phyloP scores from a whole-genome alignment of 345 rosid species.

The Citrus reticulata region DNA sequence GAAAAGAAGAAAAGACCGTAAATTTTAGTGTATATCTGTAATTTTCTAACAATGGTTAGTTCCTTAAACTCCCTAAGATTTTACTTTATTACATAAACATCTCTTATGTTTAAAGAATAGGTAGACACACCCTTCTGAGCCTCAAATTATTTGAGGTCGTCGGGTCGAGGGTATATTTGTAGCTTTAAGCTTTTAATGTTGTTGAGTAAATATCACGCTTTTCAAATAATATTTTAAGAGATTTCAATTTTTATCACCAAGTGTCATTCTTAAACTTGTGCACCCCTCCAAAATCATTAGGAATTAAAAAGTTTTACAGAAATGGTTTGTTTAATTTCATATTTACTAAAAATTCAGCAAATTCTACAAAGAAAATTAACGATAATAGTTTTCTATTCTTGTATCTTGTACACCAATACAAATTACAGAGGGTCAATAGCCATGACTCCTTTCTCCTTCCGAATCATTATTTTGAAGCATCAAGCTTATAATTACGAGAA shows the following conservation, averaged over 20 bases:
- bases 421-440: neutral
- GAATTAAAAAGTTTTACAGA: neutral
- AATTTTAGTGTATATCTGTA: neutral
- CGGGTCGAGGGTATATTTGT: too few species aligned
- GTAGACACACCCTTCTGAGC: too few species aligned
- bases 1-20: accelerated
- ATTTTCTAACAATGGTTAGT: neutral
- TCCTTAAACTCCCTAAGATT: neutral
- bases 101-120: too few species aligned
- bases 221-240: too few species aligned
- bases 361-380: neutral
- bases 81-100: too few species aligned
- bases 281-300: too few species aligned
- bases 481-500: too few species aligned
- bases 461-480: neutral
- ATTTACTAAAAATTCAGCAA: neutral
- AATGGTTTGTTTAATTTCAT: neutral
- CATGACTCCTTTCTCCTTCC: neutral
- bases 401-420: neutral
- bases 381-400: neutral
- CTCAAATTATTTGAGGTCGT: too few species aligned
- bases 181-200: too few species aligned
- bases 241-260: too few species aligned
- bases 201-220: too few species aligned
- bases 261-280: too few species aligned